Evolutionary conservation across 192 early-diverging fungal genomes (phyloP).

Genomic region (Coemansia guatemalensis): DNA sequence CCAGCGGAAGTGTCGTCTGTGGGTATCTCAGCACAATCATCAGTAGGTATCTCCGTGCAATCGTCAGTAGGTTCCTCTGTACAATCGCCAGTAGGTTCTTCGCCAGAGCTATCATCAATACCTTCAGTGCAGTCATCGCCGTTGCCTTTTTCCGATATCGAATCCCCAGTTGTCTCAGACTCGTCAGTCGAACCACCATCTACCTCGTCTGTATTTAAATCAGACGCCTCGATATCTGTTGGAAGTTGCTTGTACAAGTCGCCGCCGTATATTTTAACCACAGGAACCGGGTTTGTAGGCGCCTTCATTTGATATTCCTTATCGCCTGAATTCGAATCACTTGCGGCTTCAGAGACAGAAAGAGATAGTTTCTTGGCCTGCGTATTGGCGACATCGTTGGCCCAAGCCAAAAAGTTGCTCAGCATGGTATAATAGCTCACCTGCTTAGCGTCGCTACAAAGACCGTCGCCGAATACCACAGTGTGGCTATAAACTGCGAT

Average conservation of each 20-base stretch:
- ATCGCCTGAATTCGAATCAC: not conserved
- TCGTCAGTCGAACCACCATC: not conserved
- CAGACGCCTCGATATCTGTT: not conserved
- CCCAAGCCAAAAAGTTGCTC: slow-evolving; percentile 38
- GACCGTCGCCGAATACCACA: slow-evolving; percentile 30
- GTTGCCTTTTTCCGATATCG: too few relatives aligned
- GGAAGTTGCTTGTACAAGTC: slow-evolving; percentile 27
- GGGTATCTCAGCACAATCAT: not conserved
- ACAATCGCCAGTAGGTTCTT: not conserved
- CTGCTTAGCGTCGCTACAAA: slow-evolving; percentile 27
- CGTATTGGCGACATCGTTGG: not conserved
- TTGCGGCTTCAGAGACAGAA: not conserved
- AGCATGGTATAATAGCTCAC: slow-evolving; percentile 33
- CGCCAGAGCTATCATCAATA: too few relatives aligned
- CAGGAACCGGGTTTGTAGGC: slow-evolving; percentile 7
- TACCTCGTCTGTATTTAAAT: not conserved
- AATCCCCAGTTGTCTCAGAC: not conserved
- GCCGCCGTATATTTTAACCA: slow-evolving; percentile 27
- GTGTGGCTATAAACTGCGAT: slow-evolving; percentile 46
- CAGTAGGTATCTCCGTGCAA: not conserved
- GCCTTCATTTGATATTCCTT: slow-evolving; percentile 14
- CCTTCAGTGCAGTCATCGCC: too few relatives aligned
- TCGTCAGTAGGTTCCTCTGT: not conserved
- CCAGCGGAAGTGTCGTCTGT: not conserved
- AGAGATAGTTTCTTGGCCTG: not conserved